A percentile compares a stretch with the other conserved stretches of the same genome.
Conservation (phyloP, 257 asterid genomes). For the Parsonsia alboflavescens region DNA sequence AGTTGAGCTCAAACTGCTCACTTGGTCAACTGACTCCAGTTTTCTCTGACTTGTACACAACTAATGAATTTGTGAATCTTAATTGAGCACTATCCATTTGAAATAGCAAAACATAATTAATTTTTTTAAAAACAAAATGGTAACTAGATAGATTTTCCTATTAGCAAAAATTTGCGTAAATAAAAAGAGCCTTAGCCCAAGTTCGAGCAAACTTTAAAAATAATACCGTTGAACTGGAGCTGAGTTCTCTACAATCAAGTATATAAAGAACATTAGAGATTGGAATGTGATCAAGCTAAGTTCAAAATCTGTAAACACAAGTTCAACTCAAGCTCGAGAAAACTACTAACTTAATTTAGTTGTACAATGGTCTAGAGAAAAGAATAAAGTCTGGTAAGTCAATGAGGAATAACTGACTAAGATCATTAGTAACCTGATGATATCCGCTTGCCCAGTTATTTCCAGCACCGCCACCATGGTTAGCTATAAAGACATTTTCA, state of each 20-base stretch:
- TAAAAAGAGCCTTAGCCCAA: neutral
- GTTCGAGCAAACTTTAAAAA: neutral
- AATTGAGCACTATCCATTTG: neutral
- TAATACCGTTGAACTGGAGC: neutral
- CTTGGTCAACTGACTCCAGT: neutral
- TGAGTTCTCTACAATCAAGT: neutral
- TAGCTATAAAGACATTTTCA: constrained; percentile 84
- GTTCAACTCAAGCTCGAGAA: neutral
- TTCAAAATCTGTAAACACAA: neutral
- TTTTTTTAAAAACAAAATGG: neutral
- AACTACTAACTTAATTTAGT: neutral
- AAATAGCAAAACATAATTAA: neutral
- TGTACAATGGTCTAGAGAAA: neutral
- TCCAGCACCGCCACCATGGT: constrained; percentile 99
- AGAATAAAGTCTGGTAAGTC: neutral
- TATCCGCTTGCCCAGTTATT: constrained; percentile 99
- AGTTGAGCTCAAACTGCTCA: neutral
- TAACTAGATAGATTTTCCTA: neutral
- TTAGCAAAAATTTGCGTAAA: neutral
- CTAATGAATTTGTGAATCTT: neutral
- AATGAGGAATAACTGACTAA: neutral
- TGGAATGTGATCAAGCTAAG: neutral
- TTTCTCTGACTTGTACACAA: neutral
- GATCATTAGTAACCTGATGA: constrained; percentile 60
- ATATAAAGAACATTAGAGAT: neutral